Percentiles rank a stretch among this genome's conserved stretches.
Conservation (phyloP, 208 protist species). For the Blechomonas ayalai region DNA sequence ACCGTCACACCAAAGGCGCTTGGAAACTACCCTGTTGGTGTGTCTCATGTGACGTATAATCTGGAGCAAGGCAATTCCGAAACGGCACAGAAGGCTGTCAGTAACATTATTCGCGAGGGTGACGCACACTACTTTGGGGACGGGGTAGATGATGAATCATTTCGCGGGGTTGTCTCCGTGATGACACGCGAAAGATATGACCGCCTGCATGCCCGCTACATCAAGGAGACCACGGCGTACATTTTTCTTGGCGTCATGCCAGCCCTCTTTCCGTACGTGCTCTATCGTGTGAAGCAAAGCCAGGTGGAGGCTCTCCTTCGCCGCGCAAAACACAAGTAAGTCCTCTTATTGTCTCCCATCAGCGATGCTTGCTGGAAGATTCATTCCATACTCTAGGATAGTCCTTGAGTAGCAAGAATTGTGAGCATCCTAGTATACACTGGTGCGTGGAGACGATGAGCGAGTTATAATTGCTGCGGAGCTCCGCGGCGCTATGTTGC, state of each 20-base stretch:
- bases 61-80: conserved; percentile 42
- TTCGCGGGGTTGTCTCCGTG: conserved; percentile 75
- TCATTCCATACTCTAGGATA: no score
- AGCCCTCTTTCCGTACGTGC: conserved; percentile 58
- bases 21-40: conserved; percentile 59
- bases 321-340: conserved; percentile 50
- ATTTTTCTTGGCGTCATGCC: conserved; percentile 71
- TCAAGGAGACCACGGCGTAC: conserved; percentile 71
- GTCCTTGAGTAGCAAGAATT: no score
- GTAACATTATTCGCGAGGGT: conserved; percentile 78
- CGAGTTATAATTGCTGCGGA: no score
- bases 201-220: conserved; percentile 63
- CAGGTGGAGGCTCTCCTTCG: conserved; percentile 66
- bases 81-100: conserved; percentile 42
- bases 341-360: not conserved
- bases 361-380: not conserved
- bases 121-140: conserved; percentile 71
- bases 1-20: conserved; percentile 51
- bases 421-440: no score
- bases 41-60: conserved; percentile 70
- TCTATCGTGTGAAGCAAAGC: conserved; percentile 71
- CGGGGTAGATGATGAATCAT: conserved; percentile 67
- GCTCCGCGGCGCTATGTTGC: no score
- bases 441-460: no score
- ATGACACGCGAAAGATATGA: conserved; percentile 81